A percentile compares a stretch with the other conserved stretches of the same genome.
Conservation (phyloP, 179 eudicot genomes). For the Beta corolliflora region DNA sequence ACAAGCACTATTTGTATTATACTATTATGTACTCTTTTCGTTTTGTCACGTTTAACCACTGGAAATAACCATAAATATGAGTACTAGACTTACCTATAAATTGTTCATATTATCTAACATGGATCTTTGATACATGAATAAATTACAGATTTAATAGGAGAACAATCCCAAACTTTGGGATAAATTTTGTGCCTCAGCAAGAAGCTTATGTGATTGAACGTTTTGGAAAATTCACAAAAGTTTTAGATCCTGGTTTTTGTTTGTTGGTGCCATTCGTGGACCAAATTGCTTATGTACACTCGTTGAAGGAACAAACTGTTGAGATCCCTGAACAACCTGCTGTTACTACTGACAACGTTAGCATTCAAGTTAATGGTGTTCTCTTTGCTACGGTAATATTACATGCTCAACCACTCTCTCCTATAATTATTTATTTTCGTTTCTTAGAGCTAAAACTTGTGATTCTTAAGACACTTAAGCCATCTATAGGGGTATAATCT, state of each 20-base stretch:
- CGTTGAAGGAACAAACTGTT: constrained; percentile 86
- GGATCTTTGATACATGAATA: too few relatives aligned
- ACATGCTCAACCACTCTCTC: too few relatives aligned
- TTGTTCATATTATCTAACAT: too few relatives aligned
- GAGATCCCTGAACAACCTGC: constrained; percentile 84
- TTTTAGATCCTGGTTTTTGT: constrained; percentile 83
- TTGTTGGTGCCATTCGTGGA: constrained; percentile 77
- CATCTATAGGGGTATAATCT: too few relatives aligned
- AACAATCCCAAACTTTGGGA: constrained; percentile 69
- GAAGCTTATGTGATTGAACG: constrained; percentile 85
- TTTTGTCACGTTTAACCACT: too few relatives aligned
- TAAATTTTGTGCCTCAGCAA: constrained; percentile 86
- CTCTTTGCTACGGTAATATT: constrained; percentile 72
- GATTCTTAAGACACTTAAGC: too few relatives aligned
- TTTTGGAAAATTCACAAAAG: constrained; percentile 71
- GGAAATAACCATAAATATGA: too few relatives aligned
- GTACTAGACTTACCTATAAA: too few relatives aligned
- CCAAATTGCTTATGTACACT: constrained; percentile 75
- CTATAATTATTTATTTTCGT: too few relatives aligned
- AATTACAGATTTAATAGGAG: constrained; percentile 54
- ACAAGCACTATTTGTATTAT: too few relatives aligned
- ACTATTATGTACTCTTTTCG: too few relatives aligned
- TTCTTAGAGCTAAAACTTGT: too few relatives aligned
- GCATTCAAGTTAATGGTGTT: constrained; percentile 84
- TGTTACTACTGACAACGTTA: constrained; percentile 93